Evolutionary conservation across 192 early-diverging fungal genomes (phyloP), one percentile per base, ranked within the genome.

Genomic region (Coemansia sp.): DNA sequence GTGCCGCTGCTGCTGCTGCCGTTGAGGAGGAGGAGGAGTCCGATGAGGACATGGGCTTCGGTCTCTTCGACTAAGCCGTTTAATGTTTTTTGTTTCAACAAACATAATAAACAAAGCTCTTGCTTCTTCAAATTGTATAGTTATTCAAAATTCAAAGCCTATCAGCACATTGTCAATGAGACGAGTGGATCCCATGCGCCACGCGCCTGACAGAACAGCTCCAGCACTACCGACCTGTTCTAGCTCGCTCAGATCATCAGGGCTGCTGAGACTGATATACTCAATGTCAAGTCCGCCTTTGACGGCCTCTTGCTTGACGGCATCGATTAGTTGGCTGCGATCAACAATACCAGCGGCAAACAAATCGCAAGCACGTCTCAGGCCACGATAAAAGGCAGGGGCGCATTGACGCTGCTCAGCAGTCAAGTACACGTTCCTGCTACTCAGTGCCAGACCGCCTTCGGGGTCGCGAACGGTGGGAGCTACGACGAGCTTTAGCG

Each of bases 161-260:
- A 98, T 71, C 8, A 97, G 74, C 10, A 95, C 72, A 81, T 99
- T 99, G 80, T 99, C 97, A 65, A 99, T 97, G 33, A 99, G 86
- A 34, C 97, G 86, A 11, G 97, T 95, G 33, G 85, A 89, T 20
- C 95, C 97, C 57, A 97, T 87, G 65, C 86, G 89, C 47, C 97
- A 87, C 7, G 95, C 97, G 22, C 93, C 90, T 10, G 90, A 93
- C 16, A 97, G 77, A 63, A 99, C 92, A 43, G 91, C 91, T 34
- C 90, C 90, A 38, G 79, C 67, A 34, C 80, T 76, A 15, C 78
- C 86, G 1, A 91, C 72, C 2, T n/a, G 50, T 10, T 84, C 69
- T 36, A 83, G 34, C 73, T 94, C 93, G 7, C 75, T 83, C 72
- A 97, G 83, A 1, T 85, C 84, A 11, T 84, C 82, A 1, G 92